A percentile compares a stretch with the other conserved stretches of the same genome.
phyloP scores from a whole-genome alignment of 208 protist genomes.

The Leishmania amazonensis region DNA sequence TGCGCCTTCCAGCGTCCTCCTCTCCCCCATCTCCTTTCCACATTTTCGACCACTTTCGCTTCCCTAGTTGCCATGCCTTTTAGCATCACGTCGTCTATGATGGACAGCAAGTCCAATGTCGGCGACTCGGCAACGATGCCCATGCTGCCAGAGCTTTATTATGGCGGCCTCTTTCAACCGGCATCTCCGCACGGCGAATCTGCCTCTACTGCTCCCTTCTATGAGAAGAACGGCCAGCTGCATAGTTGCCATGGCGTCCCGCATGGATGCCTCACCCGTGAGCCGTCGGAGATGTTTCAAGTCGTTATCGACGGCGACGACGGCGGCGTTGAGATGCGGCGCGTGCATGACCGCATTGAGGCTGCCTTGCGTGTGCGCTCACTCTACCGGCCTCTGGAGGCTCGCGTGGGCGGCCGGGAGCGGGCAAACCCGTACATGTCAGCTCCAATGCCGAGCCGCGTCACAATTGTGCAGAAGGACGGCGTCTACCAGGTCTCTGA shows the following conservation, averaged over 20 bases:
- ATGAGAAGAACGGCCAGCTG: not conserved
- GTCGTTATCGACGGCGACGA: slow-evolving; percentile 92
- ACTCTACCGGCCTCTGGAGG: slow-evolving; percentile 41
- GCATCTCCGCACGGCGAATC: not conserved
- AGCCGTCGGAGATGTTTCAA: slow-evolving; percentile 78
- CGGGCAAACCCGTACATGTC: slow-evolving; percentile 22
- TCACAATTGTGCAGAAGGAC: slow-evolving; percentile 56
- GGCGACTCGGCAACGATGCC: slow-evolving; percentile 2
- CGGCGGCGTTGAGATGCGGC: slow-evolving; percentile 85
- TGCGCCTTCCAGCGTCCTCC: not conserved
- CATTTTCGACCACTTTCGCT: not conserved
- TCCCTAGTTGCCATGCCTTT: not conserved
- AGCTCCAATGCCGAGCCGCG: slow-evolving; percentile 26
- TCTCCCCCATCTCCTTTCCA: too few species aligned
- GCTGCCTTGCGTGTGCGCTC: slow-evolving; percentile 66
- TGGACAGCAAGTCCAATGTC: not conserved
- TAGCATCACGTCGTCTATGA: slow-evolving; percentile 1
- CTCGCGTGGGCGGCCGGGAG: slow-evolving; percentile 6
- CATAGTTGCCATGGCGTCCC: not conserved
- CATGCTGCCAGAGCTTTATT: not conserved
- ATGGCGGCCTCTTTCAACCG: not conserved
- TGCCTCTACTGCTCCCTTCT: not conserved
- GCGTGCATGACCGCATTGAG: slow-evolving; percentile 86
- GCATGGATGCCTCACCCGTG: slow-evolving; percentile 2
- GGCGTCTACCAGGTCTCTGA: slow-evolving; percentile 77